Evolutionary conservation across 495 filamentous ascomycete species (phyloP).

Genomic region (Penicillium odoratum): DNA sequence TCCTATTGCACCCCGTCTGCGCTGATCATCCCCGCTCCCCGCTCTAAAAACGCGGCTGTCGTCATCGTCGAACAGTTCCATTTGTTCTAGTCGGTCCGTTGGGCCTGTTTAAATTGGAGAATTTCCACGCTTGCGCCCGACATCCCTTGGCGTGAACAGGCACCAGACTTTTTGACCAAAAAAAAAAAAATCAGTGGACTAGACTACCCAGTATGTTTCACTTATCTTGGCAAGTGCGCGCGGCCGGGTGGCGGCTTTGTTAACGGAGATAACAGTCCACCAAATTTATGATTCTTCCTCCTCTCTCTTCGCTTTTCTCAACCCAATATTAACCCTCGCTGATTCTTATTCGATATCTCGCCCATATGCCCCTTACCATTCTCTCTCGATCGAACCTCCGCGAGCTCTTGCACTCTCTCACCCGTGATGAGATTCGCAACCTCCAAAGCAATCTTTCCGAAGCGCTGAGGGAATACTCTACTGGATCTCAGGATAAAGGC

Average conservation of each 20-base stretch:
- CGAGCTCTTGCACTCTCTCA: slow-evolving; percentile 69
- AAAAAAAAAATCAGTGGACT: neutral
- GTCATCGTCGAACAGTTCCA: slow-evolving; percentile 18
- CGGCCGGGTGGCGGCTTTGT: slow-evolving; percentile 13
- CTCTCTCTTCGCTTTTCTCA: slow-evolving; percentile 2
- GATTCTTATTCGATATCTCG: neutral
- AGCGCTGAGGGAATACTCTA: slow-evolving; percentile 81
- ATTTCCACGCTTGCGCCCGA: slow-evolving; percentile 8
- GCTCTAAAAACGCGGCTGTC: slow-evolving; percentile 12
- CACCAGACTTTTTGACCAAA: neutral
- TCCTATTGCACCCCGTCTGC: slow-evolving; percentile 1
- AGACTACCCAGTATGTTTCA: slow-evolving; percentile 10
- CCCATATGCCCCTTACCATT: slow-evolving; percentile 71
- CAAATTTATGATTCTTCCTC: slow-evolving; percentile 5
- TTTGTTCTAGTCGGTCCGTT: neutral
- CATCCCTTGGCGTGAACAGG: slow-evolving; percentile 1
- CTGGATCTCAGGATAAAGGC: slow-evolving; percentile 58
- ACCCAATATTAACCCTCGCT: neutral
- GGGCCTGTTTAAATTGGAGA: slow-evolving; percentile 13
- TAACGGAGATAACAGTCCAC: slow-evolving; percentile 11
- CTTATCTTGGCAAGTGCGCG: slow-evolving; percentile 18
- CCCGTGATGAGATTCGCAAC: slow-evolving; percentile 61
- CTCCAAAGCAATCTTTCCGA: slow-evolving; percentile 67
- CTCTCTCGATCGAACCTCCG: slow-evolving; percentile 72
- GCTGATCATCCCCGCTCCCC: slow-evolving; percentile 21